Evolutionary conservation across 208 protist species (phyloP).

Genomic region (Tritrichomonas foetus): DNA sequence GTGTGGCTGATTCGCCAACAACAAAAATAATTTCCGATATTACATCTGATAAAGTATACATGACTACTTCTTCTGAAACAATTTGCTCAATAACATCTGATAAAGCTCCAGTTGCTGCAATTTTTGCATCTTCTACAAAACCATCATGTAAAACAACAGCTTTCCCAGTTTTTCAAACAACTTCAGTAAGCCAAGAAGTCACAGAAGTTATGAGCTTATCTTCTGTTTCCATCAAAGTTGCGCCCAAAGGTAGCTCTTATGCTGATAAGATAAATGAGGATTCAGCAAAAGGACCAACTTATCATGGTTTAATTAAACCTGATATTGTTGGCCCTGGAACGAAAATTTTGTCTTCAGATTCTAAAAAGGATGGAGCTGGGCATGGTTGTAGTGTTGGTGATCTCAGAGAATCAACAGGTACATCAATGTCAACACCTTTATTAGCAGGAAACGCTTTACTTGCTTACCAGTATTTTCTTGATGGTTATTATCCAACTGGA

Average conservation of each 20-base stretch:
- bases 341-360: not conserved
- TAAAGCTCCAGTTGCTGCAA: not conserved
- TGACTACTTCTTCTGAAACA: too few species aligned
- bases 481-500: conserved; percentile 6
- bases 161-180: not conserved
- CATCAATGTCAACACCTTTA: not conserved
- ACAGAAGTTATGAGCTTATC: not conserved
- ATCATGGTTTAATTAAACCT: not conserved
- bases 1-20: too few species aligned
- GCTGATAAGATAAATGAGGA: too few species aligned
- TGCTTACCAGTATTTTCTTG: not conserved
- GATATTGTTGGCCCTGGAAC: not conserved
- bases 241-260: not conserved
- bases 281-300: not conserved
- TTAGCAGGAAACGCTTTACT: not conserved
- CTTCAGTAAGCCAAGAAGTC: too few species aligned
- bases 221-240: not conserved
- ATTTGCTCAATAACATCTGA: not conserved
- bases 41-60: not conserved
- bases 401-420: not conserved
- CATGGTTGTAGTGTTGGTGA: not conserved
- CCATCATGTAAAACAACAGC: not conserved
- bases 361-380: not conserved
- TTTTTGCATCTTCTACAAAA: not conserved
- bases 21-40: too few species aligned